Evolutionary conservation across 139 green algal species (phyloP), one percentile per base, ranked within the genome.

Genomic region (Picochlorum sp.): DNA sequence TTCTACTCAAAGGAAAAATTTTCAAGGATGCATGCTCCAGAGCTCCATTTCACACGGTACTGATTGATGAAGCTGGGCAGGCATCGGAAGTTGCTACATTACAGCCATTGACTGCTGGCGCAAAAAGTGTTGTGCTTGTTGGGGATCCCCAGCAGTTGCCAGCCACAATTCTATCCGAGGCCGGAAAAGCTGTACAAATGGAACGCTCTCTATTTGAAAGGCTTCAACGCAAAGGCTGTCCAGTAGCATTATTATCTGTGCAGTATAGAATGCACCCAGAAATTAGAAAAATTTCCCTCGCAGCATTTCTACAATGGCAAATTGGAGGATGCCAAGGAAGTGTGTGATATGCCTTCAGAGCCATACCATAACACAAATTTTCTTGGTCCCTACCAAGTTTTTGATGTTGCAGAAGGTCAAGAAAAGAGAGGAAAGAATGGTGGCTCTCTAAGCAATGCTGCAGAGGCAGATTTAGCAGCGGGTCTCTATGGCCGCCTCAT

Each of bases 21-120:
- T 77, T 84, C 45, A 31, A 61, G 10, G 45, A 52, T 62, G 62
- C 57, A 8, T 47, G 52, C 16, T 34, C 4, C 3, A 45, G 26
- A 38, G 51, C 34, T 14, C 66, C 66, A 15, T 78, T 78, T 41
- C 37, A 66, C 28, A 78, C 74, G n/a, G 86, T 95, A 45, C 66
- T 98, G 16, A 87, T 98, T 44, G 92, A 98, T 59, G 92, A 98
- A 78, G 92, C 92, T 13, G 89, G 85, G 20, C 87, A 97, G 77
- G 82, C 88, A 0, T 78, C 75, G 3, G 91, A 97, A 77, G 65
- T 96, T 24, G 86, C 85, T 4, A 65, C 80, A 6, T 72, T 98
- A 64, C 85, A 95, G 63, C 82, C 90, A 1, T 77, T 97, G 62
- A 72, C 77, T n/a, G 83, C 89, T 50, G 84, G 85, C 13, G 81